Base-by-base conservation (phyloP, 768 basidiomycete genomes). In the Neoboletus magnificus region DNA sequence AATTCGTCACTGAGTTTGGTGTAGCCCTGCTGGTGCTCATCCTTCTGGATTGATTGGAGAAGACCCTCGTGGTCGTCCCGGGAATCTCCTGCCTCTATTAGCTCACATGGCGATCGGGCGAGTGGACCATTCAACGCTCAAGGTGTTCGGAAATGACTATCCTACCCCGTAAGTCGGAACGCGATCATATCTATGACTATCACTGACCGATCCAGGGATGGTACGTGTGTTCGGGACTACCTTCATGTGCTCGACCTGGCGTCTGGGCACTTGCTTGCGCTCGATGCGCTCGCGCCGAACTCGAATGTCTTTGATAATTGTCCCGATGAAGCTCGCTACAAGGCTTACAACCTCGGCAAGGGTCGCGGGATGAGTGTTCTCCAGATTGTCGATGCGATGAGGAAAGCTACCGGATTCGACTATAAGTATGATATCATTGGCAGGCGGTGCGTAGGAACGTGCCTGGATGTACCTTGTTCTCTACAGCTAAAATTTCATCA, bases 211-310 rank as follows among this genome's bases (percentile, higher is more conserved):
- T 46, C 8, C 60, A 91, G 91, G 36, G 96, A 98, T 67, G 96
- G 96, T 10, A 98, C 96, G 9, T 99, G 96, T 66, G 92, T 98
- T n/a, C 87, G 95, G 41, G 95, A 98, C 73, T 94, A 94, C 71
- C 77, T 94, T 13, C 93, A 94, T 65, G 83, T 99, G 57, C 83
- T 98, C 69, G 97, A 99, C 71, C 81, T 99, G 45, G 93, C 97
- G n/a, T 78, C 85, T 16, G 97, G 97, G 1, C 97, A 99, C 73
- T 78, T 96, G 48, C 82, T 93, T 47, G 93, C 97, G 2, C 79
- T 98, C 39, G 88, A 95, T 48, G 93, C 92, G 15, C 81, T 98
- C 25, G 77, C 74, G 3, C 74, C 80, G 2, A 75, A 82, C 25
- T 85, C 87, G 6, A 76, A 67, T 0, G 66, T 62, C 25, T 96